Percentiles rank a stretch among this genome's conserved stretches.
These are phyloP conservation scores for Hypoxylon rubiginosum DNA, from an alignment of 2,329 filamentous ascomycete genomes.

Conservation along the genomic window DNA sequence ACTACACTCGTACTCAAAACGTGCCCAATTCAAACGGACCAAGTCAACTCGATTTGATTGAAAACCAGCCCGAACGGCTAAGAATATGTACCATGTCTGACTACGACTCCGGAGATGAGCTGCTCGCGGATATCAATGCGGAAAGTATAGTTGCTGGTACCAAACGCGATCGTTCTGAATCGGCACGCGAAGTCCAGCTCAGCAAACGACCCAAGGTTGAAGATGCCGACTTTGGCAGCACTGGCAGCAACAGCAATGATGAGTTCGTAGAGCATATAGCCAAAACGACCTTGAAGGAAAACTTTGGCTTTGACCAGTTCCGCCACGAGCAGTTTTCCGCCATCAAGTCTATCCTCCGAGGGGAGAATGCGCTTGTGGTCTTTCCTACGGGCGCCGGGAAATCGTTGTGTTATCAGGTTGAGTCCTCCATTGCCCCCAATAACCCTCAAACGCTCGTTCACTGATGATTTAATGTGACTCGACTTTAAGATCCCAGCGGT, in stretches of 20 bases:
- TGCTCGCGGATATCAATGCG: slow-evolving; percentile 49
- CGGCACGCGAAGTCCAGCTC: not conserved
- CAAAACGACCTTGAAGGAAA: slow-evolving; percentile 52
- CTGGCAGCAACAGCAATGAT: slow-evolving; percentile 19
- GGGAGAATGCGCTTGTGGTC: slow-evolving; percentile 59
- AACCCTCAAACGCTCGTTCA: not conserved
- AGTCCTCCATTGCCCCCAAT: slow-evolving; percentile 7
- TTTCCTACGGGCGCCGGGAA: slow-evolving; percentile 66
- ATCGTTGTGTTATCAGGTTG: slow-evolving; percentile 63
- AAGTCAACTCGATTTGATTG: not conserved
- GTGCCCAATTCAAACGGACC: not conserved
- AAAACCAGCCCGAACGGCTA: not conserved
- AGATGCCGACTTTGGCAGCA: slow-evolving; percentile 10
- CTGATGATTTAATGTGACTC: not conserved
- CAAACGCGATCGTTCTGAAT: slow-evolving; percentile 29
- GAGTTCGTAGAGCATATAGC: slow-evolving; percentile 37
- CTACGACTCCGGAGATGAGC: slow-evolving; percentile 53
- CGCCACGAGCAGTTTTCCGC: slow-evolving; percentile 61
- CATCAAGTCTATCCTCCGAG: slow-evolving; percentile 55
- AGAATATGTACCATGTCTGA: slow-evolving; percentile 46
- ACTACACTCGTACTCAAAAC: not conserved
- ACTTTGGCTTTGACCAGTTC: slow-evolving; percentile 58
- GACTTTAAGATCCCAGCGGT: slow-evolving; percentile 59
- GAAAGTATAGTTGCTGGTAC: slow-evolving; percentile 38
- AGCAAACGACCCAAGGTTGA: slow-evolving; percentile 24